Conservation (phyloP, 2,329 filamentous ascomycete genomes). For the Fusarium devonianum region DNA sequence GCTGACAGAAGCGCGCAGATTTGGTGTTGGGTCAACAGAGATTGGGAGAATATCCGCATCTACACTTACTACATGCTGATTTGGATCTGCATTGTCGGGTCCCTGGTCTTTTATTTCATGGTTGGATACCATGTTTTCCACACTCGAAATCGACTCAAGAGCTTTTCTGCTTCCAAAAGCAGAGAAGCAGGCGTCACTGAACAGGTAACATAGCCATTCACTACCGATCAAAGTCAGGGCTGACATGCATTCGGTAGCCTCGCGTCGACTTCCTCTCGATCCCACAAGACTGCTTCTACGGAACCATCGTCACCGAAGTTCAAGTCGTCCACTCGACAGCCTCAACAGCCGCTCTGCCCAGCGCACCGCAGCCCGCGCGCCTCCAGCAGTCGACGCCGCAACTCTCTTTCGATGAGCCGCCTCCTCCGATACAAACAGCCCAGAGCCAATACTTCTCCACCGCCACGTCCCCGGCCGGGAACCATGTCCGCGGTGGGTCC, state of each 20-base stretch:
- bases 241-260: conserved; percentile 22
- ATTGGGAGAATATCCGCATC: conserved; percentile 64
- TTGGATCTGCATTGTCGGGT: conserved; percentile 65
- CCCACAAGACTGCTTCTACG: conserved; percentile 52
- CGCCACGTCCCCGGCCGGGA: conserved; percentile 40
- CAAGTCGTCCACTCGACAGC: conserved; percentile 50
- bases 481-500: conserved; percentile 3
- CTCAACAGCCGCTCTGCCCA: conserved; percentile 32
- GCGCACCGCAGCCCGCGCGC: conserved; percentile 37
- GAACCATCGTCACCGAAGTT: conserved; percentile 62
- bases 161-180: conserved; percentile 54
- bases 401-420: conserved; percentile 36
- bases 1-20: conserved; percentile 53
- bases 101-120: conserved; percentile 61
- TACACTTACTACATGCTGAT: conserved; percentile 69
- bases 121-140: conserved; percentile 68
- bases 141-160: conserved; percentile 62
- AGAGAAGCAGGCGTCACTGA: conserved; percentile 43
- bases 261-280: conserved; percentile 36
- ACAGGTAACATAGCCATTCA: conserved; percentile 41
- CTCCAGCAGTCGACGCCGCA: conserved; percentile 23
- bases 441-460: conserved; percentile 47
- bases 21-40: conserved; percentile 67
- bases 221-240: background rate
- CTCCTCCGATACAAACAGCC: conserved; percentile 24